phyloP scores from a whole-genome alignment of 768 basidiomycete genomes.

The Gyrodon lividus region DNA sequence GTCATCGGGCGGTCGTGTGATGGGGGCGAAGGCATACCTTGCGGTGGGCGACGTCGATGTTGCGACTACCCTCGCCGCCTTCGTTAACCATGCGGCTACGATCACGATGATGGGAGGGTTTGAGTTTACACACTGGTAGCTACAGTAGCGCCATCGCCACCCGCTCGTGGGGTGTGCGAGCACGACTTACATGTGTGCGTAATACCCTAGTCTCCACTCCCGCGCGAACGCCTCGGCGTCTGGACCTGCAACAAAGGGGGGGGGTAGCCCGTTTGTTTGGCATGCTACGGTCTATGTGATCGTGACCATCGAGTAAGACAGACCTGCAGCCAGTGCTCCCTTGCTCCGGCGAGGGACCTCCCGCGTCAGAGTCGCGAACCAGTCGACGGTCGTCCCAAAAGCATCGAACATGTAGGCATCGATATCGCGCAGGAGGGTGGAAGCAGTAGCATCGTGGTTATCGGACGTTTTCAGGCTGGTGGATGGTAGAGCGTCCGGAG shows the following conservation, averaged over 20 bases:
- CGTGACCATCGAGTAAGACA: not conserved
- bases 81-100: slow-evolving; percentile 42
- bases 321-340: slow-evolving; percentile 17
- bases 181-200: slow-evolving; percentile 19
- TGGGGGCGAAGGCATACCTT: slow-evolving; percentile 38
- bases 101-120: not conserved
- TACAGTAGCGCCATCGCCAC: too few species aligned
- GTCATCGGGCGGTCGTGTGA: not conserved
- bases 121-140: too few species aligned
- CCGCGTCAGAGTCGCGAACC: slow-evolving; percentile 26
- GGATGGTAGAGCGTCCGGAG: too few species aligned
- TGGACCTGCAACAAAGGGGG: slow-evolving; percentile 12
- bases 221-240: slow-evolving; percentile 42
- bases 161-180: too few species aligned
- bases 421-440: slow-evolving; percentile 23
- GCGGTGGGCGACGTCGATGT: slow-evolving; percentile 56
- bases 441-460: too few species aligned
- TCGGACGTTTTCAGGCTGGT: not conserved
- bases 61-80: slow-evolving; percentile 47
- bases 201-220: slow-evolving; percentile 58
- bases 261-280: not conserved
- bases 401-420: slow-evolving; percentile 49
- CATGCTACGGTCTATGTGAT: not conserved
- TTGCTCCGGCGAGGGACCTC: slow-evolving; percentile 14
- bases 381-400: slow-evolving; percentile 53